A percentile compares a stretch with the other conserved stretches of the same genome.
phyloP scores from a whole-genome alignment of 1,284 basidiomycete genomes.

The Pyrrhoderma lamaoense region DNA sequence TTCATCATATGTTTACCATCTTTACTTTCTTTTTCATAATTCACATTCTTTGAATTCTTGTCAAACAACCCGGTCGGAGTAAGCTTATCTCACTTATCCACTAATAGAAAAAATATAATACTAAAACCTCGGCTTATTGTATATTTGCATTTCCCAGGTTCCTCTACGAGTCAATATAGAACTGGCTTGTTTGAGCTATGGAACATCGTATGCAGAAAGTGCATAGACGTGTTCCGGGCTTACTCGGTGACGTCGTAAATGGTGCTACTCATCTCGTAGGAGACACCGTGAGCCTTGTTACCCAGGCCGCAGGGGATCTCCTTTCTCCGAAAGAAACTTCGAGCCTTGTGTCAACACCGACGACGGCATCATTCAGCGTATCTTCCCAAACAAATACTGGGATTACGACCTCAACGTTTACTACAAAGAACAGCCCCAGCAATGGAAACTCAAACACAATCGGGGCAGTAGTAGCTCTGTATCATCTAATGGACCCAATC shows the following conservation, averaged over 20 bases:
- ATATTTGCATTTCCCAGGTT: too few species aligned
- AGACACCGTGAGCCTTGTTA: not conserved
- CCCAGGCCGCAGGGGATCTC: not conserved
- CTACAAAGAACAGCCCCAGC: not conserved
- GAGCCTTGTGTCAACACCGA: not conserved
- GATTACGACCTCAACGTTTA: not conserved
- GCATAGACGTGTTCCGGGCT: not conserved
- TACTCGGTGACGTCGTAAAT: conserved; percentile 1
- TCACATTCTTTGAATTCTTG: too few species aligned
- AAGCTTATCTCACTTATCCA: too few species aligned
- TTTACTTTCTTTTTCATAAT: too few species aligned
- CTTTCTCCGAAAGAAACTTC: not conserved
- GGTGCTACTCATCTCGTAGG: not conserved
- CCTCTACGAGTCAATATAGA: too few species aligned
- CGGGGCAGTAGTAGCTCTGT: not conserved
- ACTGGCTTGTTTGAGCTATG: too few species aligned
- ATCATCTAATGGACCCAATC: not conserved
- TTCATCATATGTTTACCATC: too few species aligned
- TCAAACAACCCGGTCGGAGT: too few species aligned
- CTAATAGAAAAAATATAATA: too few species aligned
- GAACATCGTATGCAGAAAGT: too few species aligned
- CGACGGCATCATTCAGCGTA: not conserved
- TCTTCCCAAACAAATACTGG: not conserved
- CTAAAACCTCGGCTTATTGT: too few species aligned
- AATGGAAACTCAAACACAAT: not conserved